Base-by-base conservation (phyloP, 768 basidiomycete species). In the Termitomyces sp. region DNA sequence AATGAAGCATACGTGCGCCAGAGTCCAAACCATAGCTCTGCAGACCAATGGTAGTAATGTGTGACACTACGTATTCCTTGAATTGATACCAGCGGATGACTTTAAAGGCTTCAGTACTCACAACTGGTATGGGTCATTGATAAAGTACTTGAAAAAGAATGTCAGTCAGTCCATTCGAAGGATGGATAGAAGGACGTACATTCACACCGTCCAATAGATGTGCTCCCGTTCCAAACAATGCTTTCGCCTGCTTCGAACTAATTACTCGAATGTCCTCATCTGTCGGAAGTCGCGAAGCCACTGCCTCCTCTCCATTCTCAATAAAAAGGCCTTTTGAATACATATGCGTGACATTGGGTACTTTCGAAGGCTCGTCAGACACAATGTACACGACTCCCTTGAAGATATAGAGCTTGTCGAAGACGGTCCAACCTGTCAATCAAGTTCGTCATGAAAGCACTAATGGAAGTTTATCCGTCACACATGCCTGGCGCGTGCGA, bases 41-140 rank as follows among this genome's bases (percentile, higher is more conserved):
- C 94, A 33, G 88, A 84, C 84, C 90, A 94, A 66, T 98, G 94
- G 68, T 94, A 96, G 68, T 95, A 96, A 71, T 96, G 94, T 1
- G 88, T 90, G 56, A 96, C 80, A 72, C 90, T 92, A 48, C 28
- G 9, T 32, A 50, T 55, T 13, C 22, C 22, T 48, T 58, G 52
- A 40, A 57, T 43, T n/a, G 38, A 51, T 28, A 48, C 20, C n/a
- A 24, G 24, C n/a, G 1, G 57, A 53, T 20, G 22, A 45, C 9
- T 30, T n/a, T 0, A 4, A 14, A 28, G n/a, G 11, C 8, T 7
- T 20, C 13, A 30, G 36, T n/a, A 75, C 85, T 58, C 67, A 90
- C 88, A 85, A 97, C 77, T 97, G 93, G 18, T 83, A 80, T 5
- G 89, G 85, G 60, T 96, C 94, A 65, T 94, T 94, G 28, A 87